phyloP scores from a whole-genome alignment of 352 stramenopile genomes.

The Phytophthora hibernalis region DNA sequence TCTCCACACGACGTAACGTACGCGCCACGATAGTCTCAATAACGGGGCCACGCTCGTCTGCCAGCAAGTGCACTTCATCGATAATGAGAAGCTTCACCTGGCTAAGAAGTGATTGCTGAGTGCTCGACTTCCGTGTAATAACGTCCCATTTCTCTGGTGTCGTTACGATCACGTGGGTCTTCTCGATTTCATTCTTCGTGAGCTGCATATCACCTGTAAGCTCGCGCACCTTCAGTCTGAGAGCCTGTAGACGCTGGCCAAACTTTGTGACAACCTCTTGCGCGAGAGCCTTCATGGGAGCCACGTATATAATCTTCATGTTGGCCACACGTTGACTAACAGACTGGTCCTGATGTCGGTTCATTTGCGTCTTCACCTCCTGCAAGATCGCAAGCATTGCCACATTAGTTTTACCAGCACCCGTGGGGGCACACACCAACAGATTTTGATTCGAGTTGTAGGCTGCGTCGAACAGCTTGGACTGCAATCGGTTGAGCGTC shows the following conservation, averaged over 20 bases:
- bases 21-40: conserved; percentile 99
- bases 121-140: conserved; percentile 96
- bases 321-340: conserved; percentile 47
- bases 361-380: conserved; percentile 84
- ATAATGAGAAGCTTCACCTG: conserved; percentile 98
- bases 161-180: conserved; percentile 98
- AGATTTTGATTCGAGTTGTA: conserved; percentile 98
- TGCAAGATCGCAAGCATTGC: conserved; percentile 97
- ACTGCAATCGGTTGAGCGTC: conserved; percentile 98
- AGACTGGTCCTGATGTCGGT: conserved; percentile 40
- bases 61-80: conserved; percentile 99
- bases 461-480: conserved; percentile 95
- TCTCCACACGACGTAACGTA: conserved; percentile 98
- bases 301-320: conserved; percentile 98
- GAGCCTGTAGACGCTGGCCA: conserved; percentile 74
- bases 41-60: conserved; percentile 97
- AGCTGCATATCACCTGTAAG: conserved; percentile 99
- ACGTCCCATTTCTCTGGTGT: conserved; percentile 99
- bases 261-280: conserved; percentile 99
- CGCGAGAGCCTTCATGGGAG: conserved; percentile 97
- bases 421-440: conserved; percentile 93
- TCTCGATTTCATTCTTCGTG: conserved; percentile 95
- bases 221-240: conserved; percentile 89
- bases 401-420: conserved; percentile 99
- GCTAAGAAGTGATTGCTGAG: conserved; percentile 90